phyloP scores from a whole-genome alignment of 2,329 filamentous ascomycete species.

The Claviceps purpurea region DNA sequence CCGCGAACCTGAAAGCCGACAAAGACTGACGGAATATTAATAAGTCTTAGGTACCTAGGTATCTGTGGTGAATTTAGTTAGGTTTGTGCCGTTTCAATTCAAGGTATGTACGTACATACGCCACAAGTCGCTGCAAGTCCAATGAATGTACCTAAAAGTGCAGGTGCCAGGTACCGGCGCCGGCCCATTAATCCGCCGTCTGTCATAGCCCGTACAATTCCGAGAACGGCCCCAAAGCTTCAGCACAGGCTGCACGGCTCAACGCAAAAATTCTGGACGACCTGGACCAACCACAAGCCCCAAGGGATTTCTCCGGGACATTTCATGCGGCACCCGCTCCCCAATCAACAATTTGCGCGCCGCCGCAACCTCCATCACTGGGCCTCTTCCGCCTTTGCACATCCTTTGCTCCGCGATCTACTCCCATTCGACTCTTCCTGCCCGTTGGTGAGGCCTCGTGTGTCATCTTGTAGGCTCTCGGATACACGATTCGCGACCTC shows the following conservation, averaged over 20 bases:
- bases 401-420: constrained; percentile 9
- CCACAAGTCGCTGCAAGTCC: too few species aligned
- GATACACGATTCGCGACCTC: constrained; percentile 3
- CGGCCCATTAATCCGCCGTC: not conserved
- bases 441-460: constrained; percentile 1
- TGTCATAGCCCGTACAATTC: constrained; percentile 3
- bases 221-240: constrained; percentile 20
- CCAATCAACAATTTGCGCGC: constrained; percentile 20
- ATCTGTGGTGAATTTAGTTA: too few species aligned
- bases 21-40: too few species aligned
- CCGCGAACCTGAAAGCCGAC: too few species aligned
- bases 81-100: too few species aligned
- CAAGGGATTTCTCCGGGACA: constrained; percentile 21
- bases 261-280: constrained; percentile 28
- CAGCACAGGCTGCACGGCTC: constrained; percentile 21
- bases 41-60: too few species aligned
- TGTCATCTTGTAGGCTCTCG: not conserved
- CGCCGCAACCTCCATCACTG: constrained; percentile 2
- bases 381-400: constrained; percentile 4
- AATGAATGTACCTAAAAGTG: not conserved
- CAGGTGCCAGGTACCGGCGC: not conserved
- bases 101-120: too few species aligned
- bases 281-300: constrained; percentile 18
- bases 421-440: constrained; percentile 4
- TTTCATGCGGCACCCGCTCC: constrained; percentile 15